Percentiles rank a stretch among this genome's conserved stretches.
Conservation (phyloP, 2,329 filamentous ascomycete species). For the Macrophomina pseudophaseolina region DNA sequence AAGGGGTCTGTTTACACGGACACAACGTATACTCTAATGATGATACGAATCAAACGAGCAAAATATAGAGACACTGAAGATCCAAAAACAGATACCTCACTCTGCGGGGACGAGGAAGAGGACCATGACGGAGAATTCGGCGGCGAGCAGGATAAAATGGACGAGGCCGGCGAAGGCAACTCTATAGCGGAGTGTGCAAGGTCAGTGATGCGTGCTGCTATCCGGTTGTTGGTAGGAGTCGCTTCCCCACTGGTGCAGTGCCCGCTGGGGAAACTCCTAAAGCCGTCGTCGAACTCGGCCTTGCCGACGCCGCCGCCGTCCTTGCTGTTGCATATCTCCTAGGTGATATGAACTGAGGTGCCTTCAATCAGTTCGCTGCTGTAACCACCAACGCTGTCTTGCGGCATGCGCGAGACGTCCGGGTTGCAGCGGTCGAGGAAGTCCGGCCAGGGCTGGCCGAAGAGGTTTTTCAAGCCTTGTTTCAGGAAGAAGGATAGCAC, state of each 20-base stretch:
- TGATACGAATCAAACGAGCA: too few species aligned
- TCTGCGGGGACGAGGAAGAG: not conserved
- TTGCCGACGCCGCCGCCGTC: not conserved
- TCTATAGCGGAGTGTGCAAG: not conserved
- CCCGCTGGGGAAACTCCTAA: conserved; percentile 20
- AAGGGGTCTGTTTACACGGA: too few species aligned
- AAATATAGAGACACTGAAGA: too few species aligned
- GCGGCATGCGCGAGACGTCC: not conserved
- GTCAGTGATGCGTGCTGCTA: not conserved
- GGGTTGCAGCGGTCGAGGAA: conserved; percentile 21
- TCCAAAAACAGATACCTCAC: not conserved
- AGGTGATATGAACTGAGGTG: conserved; percentile 6
- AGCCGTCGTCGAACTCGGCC: conserved; percentile 5
- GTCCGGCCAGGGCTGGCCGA: conserved; percentile 22
- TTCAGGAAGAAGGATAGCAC: conserved; percentile 10
- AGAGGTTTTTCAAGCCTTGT: conserved; percentile 23
- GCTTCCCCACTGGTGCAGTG: conserved; percentile 15
- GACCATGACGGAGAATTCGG: conserved; percentile 13
- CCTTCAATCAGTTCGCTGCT: conserved; percentile 20
- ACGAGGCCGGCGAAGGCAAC: conserved; percentile 18
- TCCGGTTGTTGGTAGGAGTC: too few species aligned
- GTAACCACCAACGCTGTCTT: conserved; percentile 10
- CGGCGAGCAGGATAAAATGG: conserved; percentile 15
- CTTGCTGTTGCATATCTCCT: conserved; percentile 11
- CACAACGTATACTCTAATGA: too few species aligned